Conservation (phyloP, 1,284 basidiomycete species). For the Pseudozyma hubeiensis region DNA sequence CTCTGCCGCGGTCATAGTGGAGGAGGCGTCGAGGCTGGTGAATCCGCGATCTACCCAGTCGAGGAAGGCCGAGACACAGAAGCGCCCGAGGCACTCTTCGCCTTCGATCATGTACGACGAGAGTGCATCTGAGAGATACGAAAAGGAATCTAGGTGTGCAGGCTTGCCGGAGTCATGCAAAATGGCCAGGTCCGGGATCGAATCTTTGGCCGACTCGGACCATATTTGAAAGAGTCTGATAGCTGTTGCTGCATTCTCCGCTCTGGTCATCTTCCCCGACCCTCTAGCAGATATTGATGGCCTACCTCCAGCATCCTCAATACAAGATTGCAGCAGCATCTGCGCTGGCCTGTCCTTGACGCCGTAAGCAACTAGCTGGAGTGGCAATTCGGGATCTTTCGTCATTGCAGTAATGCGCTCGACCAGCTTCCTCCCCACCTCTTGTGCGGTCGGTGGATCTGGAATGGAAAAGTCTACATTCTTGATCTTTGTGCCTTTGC, state of each 20-base stretch:
- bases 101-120: constrained; percentile 29
- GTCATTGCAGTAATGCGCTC: constrained; percentile 16
- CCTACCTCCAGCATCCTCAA: neutral
- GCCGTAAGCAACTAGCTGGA: constrained; percentile 36
- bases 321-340: constrained; percentile 8
- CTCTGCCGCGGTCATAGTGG: neutral
- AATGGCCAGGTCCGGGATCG: constrained; percentile 11
- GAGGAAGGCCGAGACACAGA: constrained; percentile 35
- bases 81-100: constrained; percentile 31
- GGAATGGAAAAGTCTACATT: constrained; percentile 28
- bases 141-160: constrained; percentile 3
- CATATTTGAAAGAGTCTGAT: constrained; percentile 23
- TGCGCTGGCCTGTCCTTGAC: constrained; percentile 28
- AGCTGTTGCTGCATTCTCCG: constrained; percentile 5
- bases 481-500: neutral
- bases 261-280: neutral
- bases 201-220: constrained; percentile 21
- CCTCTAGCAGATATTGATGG: neutral
- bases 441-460: constrained; percentile 23
- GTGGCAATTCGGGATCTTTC: constrained; percentile 17
- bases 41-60: constrained; percentile 41
- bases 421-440: constrained; percentile 27
- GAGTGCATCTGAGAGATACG: constrained; percentile 21
- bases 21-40: neutral
- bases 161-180: constrained; percentile 15